phyloP scores from a whole-genome alignment of 495 filamentous ascomycete genomes.

The Coniosporium apollinis region DNA sequence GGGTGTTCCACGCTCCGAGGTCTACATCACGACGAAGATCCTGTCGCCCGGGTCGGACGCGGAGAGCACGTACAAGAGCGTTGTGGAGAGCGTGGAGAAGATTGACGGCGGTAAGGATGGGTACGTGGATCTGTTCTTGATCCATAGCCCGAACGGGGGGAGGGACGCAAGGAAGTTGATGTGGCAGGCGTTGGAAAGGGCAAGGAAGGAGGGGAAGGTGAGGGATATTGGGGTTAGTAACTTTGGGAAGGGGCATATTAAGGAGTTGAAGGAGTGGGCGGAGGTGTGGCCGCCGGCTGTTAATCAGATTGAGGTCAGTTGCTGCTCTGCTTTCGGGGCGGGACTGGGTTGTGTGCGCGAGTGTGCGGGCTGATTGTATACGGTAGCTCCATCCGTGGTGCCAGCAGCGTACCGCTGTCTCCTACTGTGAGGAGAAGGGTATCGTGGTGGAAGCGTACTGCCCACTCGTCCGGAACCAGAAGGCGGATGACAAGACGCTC shows the following conservation, averaged over 20 bases:
- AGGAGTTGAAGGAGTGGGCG: constrained; percentile 44
- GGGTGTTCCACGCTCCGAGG: constrained; percentile 34
- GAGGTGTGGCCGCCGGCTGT: constrained; percentile 48
- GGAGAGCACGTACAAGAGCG: constrained; percentile 40
- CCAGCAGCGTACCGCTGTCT: constrained; percentile 42
- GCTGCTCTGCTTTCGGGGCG: too few species aligned
- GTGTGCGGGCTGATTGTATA: too few species aligned
- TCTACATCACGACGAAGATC: constrained; percentile 57
- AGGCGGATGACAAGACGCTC: constrained; percentile 38
- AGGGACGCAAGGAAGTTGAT: constrained; percentile 35
- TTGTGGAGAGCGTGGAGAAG: constrained; percentile 43
- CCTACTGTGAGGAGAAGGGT: constrained; percentile 42
- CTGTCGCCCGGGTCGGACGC: constrained; percentile 35
- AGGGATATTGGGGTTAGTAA: constrained; percentile 57
- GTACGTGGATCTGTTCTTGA: constrained; percentile 55
- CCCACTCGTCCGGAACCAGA: constrained; percentile 45
- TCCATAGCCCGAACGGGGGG: constrained; percentile 44
- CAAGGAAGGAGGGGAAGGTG: constrained; percentile 38
- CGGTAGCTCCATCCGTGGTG: constrained; percentile 51
- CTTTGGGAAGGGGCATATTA: constrained; percentile 43
- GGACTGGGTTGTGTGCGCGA: too few species aligned
- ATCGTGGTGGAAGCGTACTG: constrained; percentile 52
- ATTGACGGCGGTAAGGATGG: constrained; percentile 39
- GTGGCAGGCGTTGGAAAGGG: constrained; percentile 49
- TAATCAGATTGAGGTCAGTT: constrained; percentile 48